These are phyloP conservation scores for Phytophthora pisi DNA, from an alignment of 352 stramenopile species.

Conservation along the genomic window DNA sequence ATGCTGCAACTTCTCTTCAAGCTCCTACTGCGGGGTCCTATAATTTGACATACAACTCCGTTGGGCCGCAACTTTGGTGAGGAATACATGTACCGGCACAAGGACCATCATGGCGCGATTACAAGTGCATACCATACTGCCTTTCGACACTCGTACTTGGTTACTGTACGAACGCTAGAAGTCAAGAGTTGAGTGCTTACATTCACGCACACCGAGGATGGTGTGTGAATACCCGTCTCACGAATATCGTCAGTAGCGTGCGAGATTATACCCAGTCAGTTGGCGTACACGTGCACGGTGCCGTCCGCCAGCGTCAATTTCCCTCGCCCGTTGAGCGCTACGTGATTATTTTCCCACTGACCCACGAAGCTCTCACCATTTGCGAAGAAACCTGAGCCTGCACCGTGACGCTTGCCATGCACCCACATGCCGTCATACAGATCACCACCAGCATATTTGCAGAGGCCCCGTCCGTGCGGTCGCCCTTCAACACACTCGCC, in stretches of 20 bases:
- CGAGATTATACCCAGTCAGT: slow-evolving; percentile 22
- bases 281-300: slow-evolving; percentile 72
- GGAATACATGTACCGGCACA: no score
- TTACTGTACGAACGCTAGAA: no score
- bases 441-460: slow-evolving; percentile 86
- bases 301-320: slow-evolving; percentile 72
- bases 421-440: slow-evolving; percentile 87
- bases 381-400: slow-evolving; percentile 70
- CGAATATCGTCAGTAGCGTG: neutral
- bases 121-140: no score
- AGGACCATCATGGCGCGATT: no score
- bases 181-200: no score
- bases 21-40: no score
- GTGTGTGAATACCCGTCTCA: no score
- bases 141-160: no score
- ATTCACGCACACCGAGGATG: no score
- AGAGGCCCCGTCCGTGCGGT: slow-evolving; percentile 71
- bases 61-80: no score
- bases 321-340: slow-evolving; percentile 74
- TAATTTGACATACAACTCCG: no score
- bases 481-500: slow-evolving; percentile 65
- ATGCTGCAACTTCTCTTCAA: no score
- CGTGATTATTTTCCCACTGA: slow-evolving; percentile 84
- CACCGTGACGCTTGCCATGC: slow-evolving; percentile 75
- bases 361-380: slow-evolving; percentile 79